Base-by-base conservation (phyloP, 2,329 filamentous ascomycete genomes). In the Diaporthe batatas region DNA sequence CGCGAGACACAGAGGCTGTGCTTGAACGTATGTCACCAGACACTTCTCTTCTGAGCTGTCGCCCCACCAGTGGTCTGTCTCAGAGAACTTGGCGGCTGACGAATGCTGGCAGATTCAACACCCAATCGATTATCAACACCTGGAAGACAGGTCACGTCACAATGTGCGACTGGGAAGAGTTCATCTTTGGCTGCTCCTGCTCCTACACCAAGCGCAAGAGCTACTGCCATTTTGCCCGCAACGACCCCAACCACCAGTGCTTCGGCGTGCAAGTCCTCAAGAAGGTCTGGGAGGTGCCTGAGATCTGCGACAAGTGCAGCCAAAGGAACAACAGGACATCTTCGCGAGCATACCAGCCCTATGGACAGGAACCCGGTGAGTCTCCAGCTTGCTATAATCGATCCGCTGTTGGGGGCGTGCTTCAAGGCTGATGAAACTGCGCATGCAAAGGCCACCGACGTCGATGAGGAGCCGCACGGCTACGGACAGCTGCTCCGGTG, bases 191-290 rank as follows among this genome's bases (percentile, higher is more conserved):
- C 68, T 95, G 93, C 83, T 85, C 85, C 39, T 92, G 94, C 82
- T 86, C 85, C 6, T 83, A 84, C 21, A 82, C 87, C 34, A 88
- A 90, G 25, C 84, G 93, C 39, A 90, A 91, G 78, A 90, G 89
- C 32, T 88, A 94, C 81, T 95, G 93, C 81, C 93, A 95, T 82
- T 91, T 90, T 76, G 92, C 93, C 7, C 91, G 93, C 73, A 94
- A 93, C 79, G 91, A 94, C 76, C 89, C 89, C 0, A 86, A 88
- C 74, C 92, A 95, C 79, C 86, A 90, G 77, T 95, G 93, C 81
- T 89, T 89, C 75, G 87, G 90, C 14, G 89, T 93, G 71, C 91
- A 92, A 83, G 89, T 89, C 51, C 85, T 93, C 73, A 87, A 90
- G 32, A 84, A 90, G 75, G 89, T 89, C 78, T 90, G 88, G 85